Evolutionary conservation across 2,329 filamentous ascomycete genomes (phyloP).

Genomic region (Didymellaceae sp.): DNA sequence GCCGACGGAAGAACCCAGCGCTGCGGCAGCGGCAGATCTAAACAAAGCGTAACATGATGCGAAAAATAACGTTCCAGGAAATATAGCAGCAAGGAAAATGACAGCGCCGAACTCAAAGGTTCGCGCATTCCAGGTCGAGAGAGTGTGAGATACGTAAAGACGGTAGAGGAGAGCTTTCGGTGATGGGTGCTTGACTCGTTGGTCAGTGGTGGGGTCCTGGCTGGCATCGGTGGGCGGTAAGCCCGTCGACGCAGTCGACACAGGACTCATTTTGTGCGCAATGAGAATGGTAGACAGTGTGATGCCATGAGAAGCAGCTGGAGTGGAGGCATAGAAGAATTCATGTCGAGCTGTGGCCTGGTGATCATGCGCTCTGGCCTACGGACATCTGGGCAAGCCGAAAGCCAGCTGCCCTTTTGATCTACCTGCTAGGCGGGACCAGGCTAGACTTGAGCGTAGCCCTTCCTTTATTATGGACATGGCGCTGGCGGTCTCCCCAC

Average conservation of each 20-base stretch:
- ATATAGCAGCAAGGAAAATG: slow-evolving; percentile 55
- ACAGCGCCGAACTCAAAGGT: slow-evolving; percentile 59
- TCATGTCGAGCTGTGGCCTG: slow-evolving; percentile 14
- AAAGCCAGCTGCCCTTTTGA: slow-evolving; percentile 12
- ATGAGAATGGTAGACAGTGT: neutral
- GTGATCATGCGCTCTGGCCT: slow-evolving; percentile 19
- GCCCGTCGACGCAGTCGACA: slow-evolving; percentile 11
- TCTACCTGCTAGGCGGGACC: slow-evolving; percentile 10
- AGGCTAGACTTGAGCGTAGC: neutral
- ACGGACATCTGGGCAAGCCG: slow-evolving; percentile 17
- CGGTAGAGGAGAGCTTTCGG: slow-evolving; percentile 33
- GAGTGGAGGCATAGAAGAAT: neutral
- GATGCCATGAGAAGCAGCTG: slow-evolving; percentile 9
- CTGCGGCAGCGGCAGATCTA: slow-evolving; percentile 63
- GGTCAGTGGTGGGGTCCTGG: slow-evolving; percentile 11
- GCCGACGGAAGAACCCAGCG: slow-evolving; percentile 66
- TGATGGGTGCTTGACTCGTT: slow-evolving; percentile 5
- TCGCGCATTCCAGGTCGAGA: slow-evolving; percentile 59
- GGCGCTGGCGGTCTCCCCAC: slow-evolving; percentile 13
- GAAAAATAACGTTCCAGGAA: slow-evolving; percentile 65
- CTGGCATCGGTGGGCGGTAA: slow-evolving; percentile 1
- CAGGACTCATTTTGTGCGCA: slow-evolving; percentile 14
- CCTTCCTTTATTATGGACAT: slow-evolving; percentile 11
- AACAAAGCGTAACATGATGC: slow-evolving; percentile 73
- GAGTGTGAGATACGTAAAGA: slow-evolving; percentile 56